A percentile compares a stretch with the other conserved stretches of the same genome.
Evolutionary conservation across 345 rosid genomes (phyloP).

Genomic region (Moricandia arvensis): DNA sequence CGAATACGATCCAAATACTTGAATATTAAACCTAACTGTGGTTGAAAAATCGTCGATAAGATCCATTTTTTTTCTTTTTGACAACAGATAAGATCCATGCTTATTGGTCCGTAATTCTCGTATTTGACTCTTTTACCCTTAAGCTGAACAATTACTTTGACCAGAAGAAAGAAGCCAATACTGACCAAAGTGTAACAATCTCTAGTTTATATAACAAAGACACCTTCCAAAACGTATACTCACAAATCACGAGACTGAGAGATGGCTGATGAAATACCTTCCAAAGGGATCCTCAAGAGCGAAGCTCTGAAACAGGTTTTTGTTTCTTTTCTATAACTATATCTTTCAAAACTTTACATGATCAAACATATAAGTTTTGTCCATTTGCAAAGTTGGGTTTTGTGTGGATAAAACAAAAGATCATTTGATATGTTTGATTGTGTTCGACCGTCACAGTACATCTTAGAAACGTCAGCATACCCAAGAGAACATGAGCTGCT

Average conservation of each 20-base stretch:
- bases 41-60: conserved; percentile 23
- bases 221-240: background rate
- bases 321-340: background rate
- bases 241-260: background rate
- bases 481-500: conserved; percentile 57
- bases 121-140: background rate
- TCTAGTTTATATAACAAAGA: background rate
- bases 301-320: conserved; percentile 18
- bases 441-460: conserved; percentile 18
- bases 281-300: conserved; percentile 34
- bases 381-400: background rate
- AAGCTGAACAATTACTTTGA: conserved; percentile 1
- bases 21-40: background rate
- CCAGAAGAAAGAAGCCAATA: background rate
- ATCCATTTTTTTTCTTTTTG: background rate
- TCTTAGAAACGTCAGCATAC: conserved; percentile 41
- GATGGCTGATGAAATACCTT: conserved; percentile 26
- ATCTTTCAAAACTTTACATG: background rate
- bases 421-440: background rate
- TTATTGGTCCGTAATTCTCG: background rate
- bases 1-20: background rate
- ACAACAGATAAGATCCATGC: background rate
- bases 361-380: background rate
- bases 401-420: conserved; percentile 1
- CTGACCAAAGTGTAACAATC: conserved; percentile 12